These are phyloP conservation scores for Trichocladium antarcticum DNA, from an alignment of 495 filamentous ascomycete species.

Conservation along the genomic window DNA sequence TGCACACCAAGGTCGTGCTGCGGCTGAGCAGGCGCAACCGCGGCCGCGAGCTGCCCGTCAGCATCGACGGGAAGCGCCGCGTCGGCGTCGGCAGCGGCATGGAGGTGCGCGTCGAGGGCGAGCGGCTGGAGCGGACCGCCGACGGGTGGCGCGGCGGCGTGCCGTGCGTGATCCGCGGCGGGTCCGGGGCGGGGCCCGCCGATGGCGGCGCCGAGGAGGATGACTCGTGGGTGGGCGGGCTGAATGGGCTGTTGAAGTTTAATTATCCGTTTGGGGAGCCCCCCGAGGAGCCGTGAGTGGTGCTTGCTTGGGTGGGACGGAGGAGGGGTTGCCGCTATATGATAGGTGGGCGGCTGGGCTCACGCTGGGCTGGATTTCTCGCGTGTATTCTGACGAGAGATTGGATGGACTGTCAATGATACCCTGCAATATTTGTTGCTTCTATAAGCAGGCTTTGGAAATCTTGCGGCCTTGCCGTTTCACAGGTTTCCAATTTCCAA, in stretches of 20 bases:
- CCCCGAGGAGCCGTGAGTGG: constrained; percentile 7
- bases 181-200: constrained; percentile 23
- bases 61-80: constrained; percentile 73
- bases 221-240: constrained; percentile 91
- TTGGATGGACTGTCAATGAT: not conserved
- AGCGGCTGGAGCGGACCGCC: constrained; percentile 49
- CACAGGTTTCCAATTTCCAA: no score
- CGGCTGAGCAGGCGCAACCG: constrained; percentile 73
- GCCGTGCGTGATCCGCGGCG: constrained; percentile 54
- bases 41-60: constrained; percentile 74
- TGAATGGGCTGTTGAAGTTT: constrained; percentile 92
- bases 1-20: constrained; percentile 75
- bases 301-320: not conserved
- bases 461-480: no score
- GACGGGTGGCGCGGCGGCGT: constrained; percentile 54
- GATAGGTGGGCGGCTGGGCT: no score
- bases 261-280: constrained; percentile 89
- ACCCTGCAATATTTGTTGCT: no score
- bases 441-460: no score
- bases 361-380: not conserved
- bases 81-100: constrained; percentile 64
- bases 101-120: constrained; percentile 80
- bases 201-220: constrained; percentile 50
- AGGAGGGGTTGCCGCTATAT: no score
- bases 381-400: not conserved